These are phyloP conservation scores for Phialophora verrucosa DNA, from an alignment of 2,329 filamentous ascomycete species.

Conservation along the genomic window DNA sequence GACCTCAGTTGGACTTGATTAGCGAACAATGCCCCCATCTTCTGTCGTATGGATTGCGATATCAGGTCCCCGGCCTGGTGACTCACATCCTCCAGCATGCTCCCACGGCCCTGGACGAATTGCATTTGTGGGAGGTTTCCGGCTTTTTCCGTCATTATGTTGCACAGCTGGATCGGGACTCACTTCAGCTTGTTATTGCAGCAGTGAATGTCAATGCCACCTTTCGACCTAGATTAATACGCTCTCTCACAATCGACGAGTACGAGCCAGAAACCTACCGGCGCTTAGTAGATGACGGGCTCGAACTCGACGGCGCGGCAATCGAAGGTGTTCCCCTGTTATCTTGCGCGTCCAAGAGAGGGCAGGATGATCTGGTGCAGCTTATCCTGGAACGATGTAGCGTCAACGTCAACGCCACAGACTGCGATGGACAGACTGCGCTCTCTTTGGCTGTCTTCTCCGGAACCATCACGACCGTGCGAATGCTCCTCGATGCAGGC, in stretches of 20 bases:
- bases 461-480: neutral
- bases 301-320: neutral
- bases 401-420: neutral
- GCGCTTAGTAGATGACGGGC: neutral
- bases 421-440: neutral
- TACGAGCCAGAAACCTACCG: neutral
- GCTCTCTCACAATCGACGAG: neutral
- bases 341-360: neutral
- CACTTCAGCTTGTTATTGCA: neutral
- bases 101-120: neutral
- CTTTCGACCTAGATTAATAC: neutral
- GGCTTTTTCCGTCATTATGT: neutral
- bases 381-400: neutral
- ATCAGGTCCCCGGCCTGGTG: neutral
- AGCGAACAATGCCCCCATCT: neutral
- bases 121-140: neutral
- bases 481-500: neutral
- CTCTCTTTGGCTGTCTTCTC: neutral
- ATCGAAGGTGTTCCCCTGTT: neutral
- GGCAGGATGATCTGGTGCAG: neutral
- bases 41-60: neutral
- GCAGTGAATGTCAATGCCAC: neutral
- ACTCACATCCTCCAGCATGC: neutral
- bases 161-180: neutral
- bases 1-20: neutral